A percentile compares a stretch with the other conserved stretches of the same genome.
Conservation (phyloP, 768 basidiomycete genomes). For the Coprinopsis marcescibilis region DNA sequence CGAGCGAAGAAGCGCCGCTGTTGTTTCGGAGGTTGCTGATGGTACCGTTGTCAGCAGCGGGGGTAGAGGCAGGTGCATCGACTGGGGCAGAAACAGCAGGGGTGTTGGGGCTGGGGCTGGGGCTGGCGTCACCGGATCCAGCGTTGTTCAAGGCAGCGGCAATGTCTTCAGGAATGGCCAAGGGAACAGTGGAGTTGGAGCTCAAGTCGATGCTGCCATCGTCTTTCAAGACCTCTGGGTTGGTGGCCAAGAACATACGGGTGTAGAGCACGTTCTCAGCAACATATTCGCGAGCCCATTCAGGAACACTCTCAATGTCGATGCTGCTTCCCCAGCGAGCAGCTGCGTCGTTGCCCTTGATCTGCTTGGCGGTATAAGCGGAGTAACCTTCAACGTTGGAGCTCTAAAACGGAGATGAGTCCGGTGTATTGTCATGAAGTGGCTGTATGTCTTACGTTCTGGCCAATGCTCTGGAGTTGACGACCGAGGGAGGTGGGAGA, state of each 20-base stretch:
- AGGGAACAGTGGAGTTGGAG: constrained; percentile 34
- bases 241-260: constrained; percentile 39
- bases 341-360: constrained; percentile 42
- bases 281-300: constrained; percentile 42
- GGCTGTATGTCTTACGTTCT: too few relatives aligned
- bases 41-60: constrained; percentile 22
- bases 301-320: constrained; percentile 49
- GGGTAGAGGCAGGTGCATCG: constrained; percentile 21
- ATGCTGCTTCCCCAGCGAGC: constrained; percentile 59
- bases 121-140: constrained; percentile 13
- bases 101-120: constrained; percentile 17
- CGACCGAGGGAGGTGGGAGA: constrained; percentile 41
- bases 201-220: constrained; percentile 50
- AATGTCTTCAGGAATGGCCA: constrained; percentile 60
- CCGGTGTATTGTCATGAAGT: too few relatives aligned
- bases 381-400: constrained; percentile 53
- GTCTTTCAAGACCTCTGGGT: constrained; percentile 43
- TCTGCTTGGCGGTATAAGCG: constrained; percentile 43
- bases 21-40: constrained; percentile 23
- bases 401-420: too few relatives aligned
- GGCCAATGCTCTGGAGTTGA: constrained; percentile 45
- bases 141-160: constrained; percentile 37
- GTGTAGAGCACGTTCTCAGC: constrained; percentile 57
- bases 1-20: constrained; percentile 40
- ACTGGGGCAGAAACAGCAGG: constrained; percentile 22